Evolutionary conservation across 768 basidiomycete genomes (phyloP), one percentile per base, ranked within the genome.

Genomic region (Termitomyces heimii): DNA sequence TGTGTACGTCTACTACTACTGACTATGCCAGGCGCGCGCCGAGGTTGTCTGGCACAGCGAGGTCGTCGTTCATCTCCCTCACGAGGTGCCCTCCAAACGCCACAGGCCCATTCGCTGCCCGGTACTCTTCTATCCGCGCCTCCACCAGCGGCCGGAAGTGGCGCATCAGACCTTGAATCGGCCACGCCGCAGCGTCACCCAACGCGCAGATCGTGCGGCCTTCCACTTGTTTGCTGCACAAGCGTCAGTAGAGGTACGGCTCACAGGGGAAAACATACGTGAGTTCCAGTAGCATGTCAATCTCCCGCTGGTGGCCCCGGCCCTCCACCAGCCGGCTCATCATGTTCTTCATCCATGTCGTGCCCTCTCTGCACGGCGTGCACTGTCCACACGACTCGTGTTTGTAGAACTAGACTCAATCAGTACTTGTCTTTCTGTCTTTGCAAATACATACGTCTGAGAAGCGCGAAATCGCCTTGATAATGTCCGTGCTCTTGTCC

Each of bases 301-400:
- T 98, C 76, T 99, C 96, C 57, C 96, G 86, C 62, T 81, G 80
- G 66, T 95, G 92, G 0, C 88, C 92, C 12, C 95, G 83, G 3
- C 96, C 96, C 67, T 92, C 89, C 18, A 90, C 92, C 79, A 99
- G 84, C 47, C 96, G 87, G 70, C 93, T 83, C 96, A 99, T 99
- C 94, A 98, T 98, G 74, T 98, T 96, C 84, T 89, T 92, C 91
- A 99, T 93, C 96, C 96, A 98, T 0, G 94, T 97, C 2, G 96
- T 98, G 37, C 94, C 94, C 67, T 94, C 91, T 61, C 92, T 77
- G 70, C 94, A 96, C 4, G 94, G 94, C 12, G 94, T 95, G 66
- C 95, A 98, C 69, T 98, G 96, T 14, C 96, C 95, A 65, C 95
- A 98, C 1, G 94, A 96, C 69, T 98, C 96, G 74, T 98, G 96